These are phyloP conservation scores for Danielozyma ontarioensis DNA, from an alignment of 805 yeast species.

Conservation along the genomic window DNA sequence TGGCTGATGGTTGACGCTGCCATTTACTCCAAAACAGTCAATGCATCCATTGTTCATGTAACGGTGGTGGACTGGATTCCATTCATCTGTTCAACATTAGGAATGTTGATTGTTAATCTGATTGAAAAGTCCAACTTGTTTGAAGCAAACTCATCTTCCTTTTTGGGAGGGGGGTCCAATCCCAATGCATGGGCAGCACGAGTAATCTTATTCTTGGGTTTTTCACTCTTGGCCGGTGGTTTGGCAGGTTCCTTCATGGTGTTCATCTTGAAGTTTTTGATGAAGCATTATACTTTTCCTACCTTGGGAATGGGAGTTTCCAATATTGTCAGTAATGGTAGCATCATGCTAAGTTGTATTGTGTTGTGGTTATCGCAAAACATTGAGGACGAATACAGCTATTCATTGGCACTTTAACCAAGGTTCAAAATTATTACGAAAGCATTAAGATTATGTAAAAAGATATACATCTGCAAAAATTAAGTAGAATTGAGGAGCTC, in stretches of 20 bases:
- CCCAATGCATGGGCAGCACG: slow-evolving; percentile 90
- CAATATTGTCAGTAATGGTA: slow-evolving; percentile 73
- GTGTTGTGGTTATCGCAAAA: slow-evolving; percentile 92
- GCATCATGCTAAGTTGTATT: slow-evolving; percentile 84
- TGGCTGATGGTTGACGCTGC: slow-evolving; percentile 90
- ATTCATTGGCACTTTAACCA: slow-evolving; percentile 74
- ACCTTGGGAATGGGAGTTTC: slow-evolving; percentile 92
- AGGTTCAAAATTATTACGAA: neutral
- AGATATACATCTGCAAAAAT: neutral
- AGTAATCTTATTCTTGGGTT: slow-evolving; percentile 84
- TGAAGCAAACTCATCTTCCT: slow-evolving; percentile 27
- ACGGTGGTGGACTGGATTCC: slow-evolving; percentile 97
- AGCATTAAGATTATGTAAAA: neutral
- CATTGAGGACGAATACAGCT: slow-evolving; percentile 92
- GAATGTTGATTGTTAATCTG: slow-evolving; percentile 77
- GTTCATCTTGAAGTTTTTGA: slow-evolving; percentile 74
- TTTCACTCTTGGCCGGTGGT: slow-evolving; percentile 90
- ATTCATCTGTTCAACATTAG: slow-evolving; percentile 77
- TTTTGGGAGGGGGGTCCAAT: slow-evolving; percentile 37
- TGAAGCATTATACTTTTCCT: slow-evolving; percentile 77
- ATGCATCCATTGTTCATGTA: slow-evolving; percentile 83
- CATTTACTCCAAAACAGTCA: slow-evolving; percentile 74
- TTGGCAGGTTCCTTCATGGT: slow-evolving; percentile 89
- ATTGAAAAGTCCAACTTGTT: slow-evolving; percentile 64
- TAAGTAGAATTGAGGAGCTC: slow-evolving; percentile 16